Evolutionary conservation across 2,329 filamentous ascomycete genomes (phyloP), one percentile per base, ranked within the genome.

Genomic region (Claviceps sp.): DNA sequence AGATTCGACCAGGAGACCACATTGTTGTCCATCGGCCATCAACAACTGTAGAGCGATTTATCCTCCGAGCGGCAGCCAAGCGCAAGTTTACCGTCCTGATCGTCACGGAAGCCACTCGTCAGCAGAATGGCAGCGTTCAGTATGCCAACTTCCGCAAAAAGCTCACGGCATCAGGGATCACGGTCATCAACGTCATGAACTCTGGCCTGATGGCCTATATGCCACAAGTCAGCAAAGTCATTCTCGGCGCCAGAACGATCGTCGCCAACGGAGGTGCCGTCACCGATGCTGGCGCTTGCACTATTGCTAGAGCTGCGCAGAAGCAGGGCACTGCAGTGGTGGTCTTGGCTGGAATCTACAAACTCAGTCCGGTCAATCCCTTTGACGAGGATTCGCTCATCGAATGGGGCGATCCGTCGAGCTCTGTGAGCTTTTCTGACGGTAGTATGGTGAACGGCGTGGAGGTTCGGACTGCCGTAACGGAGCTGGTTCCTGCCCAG

Each of bases 221-320:
- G 87, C 86, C 90, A 8, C 82, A 86, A 55, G 88, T 96, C 60
- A 94, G 91, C 74, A 96, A 96, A 71, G 91, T 98, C 55, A 86
- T 98, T 48, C 75, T 98, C 6, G 85, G 86, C 13, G 91, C 91
- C 5, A 85, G 90, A 62, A 85, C 86, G 3, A 87, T 98, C 30
- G 81, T 94, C 46, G 87, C 88, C 48, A 93, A 95, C 61, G 93
- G 93, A 50, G 86, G 86, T 6, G 79, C 95, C 26, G 77, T 97
- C 30, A 86, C 88, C 18, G 85, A 89, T 42, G 82, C 86, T 5
- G 93, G 93, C n/a, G 86, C 87, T 9, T 82, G 81, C 20, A 81
- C 86, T 42, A 86, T 97, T 57, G 88, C 90, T 4, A 83, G 85
- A 55, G 89, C 90, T 7, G 93, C 93, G 14, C 85, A 85, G 63